A percentile compares a stretch with the other conserved stretches of the same genome.
These are phyloP conservation scores for Sutorius eximius DNA, from an alignment of 1,284 basidiomycete genomes.

Conservation along the genomic window DNA sequence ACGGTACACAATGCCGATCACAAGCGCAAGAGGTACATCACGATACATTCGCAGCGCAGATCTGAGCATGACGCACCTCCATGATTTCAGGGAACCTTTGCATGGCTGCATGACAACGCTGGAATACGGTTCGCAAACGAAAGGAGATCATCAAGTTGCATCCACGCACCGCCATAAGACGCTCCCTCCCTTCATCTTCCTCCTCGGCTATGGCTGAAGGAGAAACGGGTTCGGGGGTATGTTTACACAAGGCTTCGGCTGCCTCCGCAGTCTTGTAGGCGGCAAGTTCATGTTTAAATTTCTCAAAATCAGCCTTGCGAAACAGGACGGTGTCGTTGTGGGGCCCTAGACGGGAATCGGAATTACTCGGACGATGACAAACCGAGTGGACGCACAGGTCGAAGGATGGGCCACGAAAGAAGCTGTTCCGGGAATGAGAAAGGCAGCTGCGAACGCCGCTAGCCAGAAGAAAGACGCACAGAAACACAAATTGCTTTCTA, in stretches of 20 bases:
- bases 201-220: background rate
- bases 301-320: slow-evolving; percentile 21
- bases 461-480: slow-evolving; percentile 9
- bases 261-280: slow-evolving; percentile 1
- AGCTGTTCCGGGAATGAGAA: slow-evolving; percentile 3
- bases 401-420: background rate
- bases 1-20: background rate
- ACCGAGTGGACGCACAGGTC: slow-evolving; percentile 8
- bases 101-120: slow-evolving; percentile 14
- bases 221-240: background rate
- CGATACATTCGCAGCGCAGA: background rate
- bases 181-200: background rate
- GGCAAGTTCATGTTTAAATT: slow-evolving; percentile 2
- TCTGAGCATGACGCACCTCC: slow-evolving; percentile 17
- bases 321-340: slow-evolving; percentile 3
- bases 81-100: slow-evolving; percentile 24
- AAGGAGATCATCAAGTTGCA: background rate
- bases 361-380: background rate
- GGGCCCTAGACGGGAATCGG: slow-evolving; percentile 23
- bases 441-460: background rate
- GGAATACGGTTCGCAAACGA: background rate
- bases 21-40: background rate
- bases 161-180: slow-evolving; percentile 9
- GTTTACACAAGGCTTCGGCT: background rate
- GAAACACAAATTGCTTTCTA: slow-evolving; percentile 25